Base-by-base conservation (phyloP, 1,284 basidiomycete species). In the Ceratobasidium sp. region DNA sequence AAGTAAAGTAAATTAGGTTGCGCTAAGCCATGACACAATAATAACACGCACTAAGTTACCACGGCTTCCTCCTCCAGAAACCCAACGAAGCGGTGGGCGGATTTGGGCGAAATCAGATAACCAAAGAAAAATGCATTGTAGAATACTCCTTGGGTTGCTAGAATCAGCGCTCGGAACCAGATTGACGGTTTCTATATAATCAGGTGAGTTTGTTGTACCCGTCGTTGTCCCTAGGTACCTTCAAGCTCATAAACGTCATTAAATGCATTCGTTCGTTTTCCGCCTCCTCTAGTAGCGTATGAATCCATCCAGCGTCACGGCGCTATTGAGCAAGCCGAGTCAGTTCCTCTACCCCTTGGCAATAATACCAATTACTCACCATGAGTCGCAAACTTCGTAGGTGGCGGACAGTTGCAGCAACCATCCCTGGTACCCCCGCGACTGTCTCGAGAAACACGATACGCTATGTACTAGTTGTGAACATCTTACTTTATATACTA, bases 261-360 rank as follows among this genome's bases (percentile, higher is more conserved):
- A 96, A 85, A 82, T 96, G 95, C 94, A 96, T 95, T 65, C 95
- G 86, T 83, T 98, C 96, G 80, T 98, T 98, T 81, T 98, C 96
- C 7, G 95, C 95, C 83, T 98, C 96, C 81, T 96, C 92, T 31
- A 97, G 84, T 49, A 95, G 87, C 2, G 94, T 95, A 76, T 88
- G 86, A 77, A 91, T 89, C 94, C 95, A 98, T 68, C 95, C 95
- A 73, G 90, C 91, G 81, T 98, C 95, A 62, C 95, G 88, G 78
- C 89, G 88, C 91, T 94, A 77, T n/a, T 61, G 1, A 91, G 91
- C 19, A 90, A 88, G 41, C 54, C 39, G 14, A 41, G 51, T 65
- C n/a, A 48, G 9, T 41, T 92, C 72, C 80, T 96, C 94, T 80
- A 95, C 95, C 1, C 85, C 83, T 41, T 24, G 22, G 22, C 29